Conservation (phyloP, 2,329 filamentous ascomycete species). For the Fusarium sp. region DNA sequence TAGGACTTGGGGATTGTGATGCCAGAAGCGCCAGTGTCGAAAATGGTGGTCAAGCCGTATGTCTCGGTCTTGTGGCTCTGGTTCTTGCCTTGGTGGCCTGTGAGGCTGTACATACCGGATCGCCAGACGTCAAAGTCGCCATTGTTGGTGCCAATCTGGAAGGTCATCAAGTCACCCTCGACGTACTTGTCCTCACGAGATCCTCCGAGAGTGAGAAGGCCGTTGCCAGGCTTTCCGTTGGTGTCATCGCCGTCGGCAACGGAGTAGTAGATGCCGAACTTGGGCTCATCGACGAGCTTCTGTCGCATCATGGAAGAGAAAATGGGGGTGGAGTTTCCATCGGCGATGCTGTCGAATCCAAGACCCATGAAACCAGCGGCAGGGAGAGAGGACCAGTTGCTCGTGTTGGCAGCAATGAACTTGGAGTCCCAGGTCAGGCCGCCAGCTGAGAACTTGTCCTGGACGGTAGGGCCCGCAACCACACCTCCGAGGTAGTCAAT, state of each 20-base stretch:
- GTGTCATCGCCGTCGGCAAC: constrained; percentile 13
- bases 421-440: constrained; percentile 43
- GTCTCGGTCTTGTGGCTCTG: constrained; percentile 27
- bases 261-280: constrained; percentile 51
- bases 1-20: constrained; percentile 45
- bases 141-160: constrained; percentile 24
- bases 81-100: neutral
- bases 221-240: constrained; percentile 36
- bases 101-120: constrained; percentile 14
- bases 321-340: constrained; percentile 47
- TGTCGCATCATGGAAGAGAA: constrained; percentile 50
- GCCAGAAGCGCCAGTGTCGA: constrained; percentile 50
- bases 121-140: constrained; percentile 51
- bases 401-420: constrained; percentile 50
- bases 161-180: constrained; percentile 36
- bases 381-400: constrained; percentile 46
- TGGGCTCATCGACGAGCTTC: constrained; percentile 48
- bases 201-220: constrained; percentile 50
- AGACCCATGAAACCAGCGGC: constrained; percentile 54
- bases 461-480: constrained; percentile 42
- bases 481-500: constrained; percentile 51
- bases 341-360: constrained; percentile 50
- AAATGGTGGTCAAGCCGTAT: constrained; percentile 40
- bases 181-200: constrained; percentile 49
- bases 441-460: constrained; percentile 44